Conservation (phyloP, 1,139 yeast species). For the Hemisphaericaspora xylanilytica region DNA sequence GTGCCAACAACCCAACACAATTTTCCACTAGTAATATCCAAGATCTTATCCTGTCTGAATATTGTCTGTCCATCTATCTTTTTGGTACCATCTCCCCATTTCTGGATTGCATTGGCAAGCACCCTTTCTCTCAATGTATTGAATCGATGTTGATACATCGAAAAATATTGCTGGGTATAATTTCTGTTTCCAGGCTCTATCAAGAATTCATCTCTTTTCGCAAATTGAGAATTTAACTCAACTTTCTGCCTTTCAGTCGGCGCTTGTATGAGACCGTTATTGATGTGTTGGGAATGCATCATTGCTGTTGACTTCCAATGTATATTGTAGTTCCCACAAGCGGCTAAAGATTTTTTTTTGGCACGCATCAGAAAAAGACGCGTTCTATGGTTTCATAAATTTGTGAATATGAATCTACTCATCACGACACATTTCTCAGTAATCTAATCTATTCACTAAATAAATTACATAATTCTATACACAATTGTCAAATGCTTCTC, state of each 20-base stretch:
- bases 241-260: not conserved
- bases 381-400: too few relatives aligned
- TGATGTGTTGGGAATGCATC: not conserved
- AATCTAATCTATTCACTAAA: not conserved
- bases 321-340: too few relatives aligned
- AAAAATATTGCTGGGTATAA: conserved; percentile 70
- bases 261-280: not conserved
- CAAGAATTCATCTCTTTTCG: conserved; percentile 15
- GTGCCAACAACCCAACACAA: conserved; percentile 93
- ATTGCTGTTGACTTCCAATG: conserved; percentile 1
- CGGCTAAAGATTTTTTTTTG: too few relatives aligned
- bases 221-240: not conserved
- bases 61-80: conserved; percentile 35
- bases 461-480: too few relatives aligned
- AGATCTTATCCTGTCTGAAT: conserved; percentile 55
- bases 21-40: conserved; percentile 69
- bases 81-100: conserved; percentile 49
- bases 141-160: conserved; percentile 68
- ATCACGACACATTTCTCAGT: too few relatives aligned
- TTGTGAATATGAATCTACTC: too few relatives aligned
- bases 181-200: conserved; percentile 35
- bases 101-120: conserved; percentile 37
- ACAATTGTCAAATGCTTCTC: too few relatives aligned
- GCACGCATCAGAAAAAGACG: not conserved
- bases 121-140: conserved; percentile 54